phyloP scores from a whole-genome alignment of 1,139 yeast species.

The Saccharomyces uvarum region DNA sequence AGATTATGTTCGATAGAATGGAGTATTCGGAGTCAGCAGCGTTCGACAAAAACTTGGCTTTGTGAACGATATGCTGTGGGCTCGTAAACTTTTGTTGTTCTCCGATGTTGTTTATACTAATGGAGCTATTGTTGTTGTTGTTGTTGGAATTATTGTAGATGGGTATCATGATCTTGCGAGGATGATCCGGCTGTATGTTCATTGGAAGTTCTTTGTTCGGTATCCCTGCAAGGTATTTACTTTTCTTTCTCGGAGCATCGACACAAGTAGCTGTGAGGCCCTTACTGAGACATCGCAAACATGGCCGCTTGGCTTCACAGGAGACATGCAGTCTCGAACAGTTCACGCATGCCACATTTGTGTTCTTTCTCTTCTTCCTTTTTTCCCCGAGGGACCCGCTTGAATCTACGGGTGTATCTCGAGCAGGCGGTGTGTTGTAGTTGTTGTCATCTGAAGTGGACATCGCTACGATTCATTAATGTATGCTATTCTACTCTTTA shows the following conservation, averaged over 20 bases:
- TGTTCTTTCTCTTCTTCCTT: slow-evolving; percentile 41
- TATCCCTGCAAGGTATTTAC: slow-evolving; percentile 65
- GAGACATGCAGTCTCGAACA: slow-evolving; percentile 85
- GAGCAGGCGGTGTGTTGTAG: not conserved
- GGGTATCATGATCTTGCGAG: slow-evolving; percentile 1
- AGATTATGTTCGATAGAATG: slow-evolving; percentile 65
- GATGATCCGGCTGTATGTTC: slow-evolving; percentile 7
- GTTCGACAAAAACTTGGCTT: slow-evolving; percentile 47
- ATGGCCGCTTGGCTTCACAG: slow-evolving; percentile 76
- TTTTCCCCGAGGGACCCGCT: not conserved
- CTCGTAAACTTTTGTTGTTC: not conserved
- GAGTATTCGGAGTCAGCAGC: slow-evolving; percentile 80
- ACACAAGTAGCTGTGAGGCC: slow-evolving; percentile 69
- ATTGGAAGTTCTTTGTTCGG: slow-evolving; percentile 32
- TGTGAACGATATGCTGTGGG: slow-evolving; percentile 16
- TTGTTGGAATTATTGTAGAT: not conserved
- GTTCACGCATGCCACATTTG: slow-evolving; percentile 76
- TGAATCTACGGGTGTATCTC: not conserved
- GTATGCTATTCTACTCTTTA: not conserved
- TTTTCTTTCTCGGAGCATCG: slow-evolving; percentile 83
- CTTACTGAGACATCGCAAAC: slow-evolving; percentile 65
- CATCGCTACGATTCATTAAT: not conserved
- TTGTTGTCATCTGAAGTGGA: slow-evolving; percentile 4
- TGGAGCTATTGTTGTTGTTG: not conserved
- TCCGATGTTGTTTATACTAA: not conserved